Conservation (phyloP, 1,139 yeast species). For the Lodderomyces parapsilosis region DNA sequence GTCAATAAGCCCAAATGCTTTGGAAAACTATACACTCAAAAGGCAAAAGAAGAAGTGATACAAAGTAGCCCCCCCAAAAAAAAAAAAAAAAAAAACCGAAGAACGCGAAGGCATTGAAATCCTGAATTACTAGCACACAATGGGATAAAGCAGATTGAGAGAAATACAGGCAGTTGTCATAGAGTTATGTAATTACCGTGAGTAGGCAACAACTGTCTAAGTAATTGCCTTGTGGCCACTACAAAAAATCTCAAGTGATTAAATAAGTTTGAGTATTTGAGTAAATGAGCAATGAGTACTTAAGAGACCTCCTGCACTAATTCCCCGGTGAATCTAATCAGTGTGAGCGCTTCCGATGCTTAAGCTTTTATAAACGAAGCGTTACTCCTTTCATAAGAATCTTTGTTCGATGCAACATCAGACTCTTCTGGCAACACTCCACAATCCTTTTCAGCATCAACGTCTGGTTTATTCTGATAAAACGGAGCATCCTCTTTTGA, state of each 20-base stretch:
- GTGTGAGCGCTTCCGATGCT: background rate
- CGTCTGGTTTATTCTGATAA: slow-evolving; percentile 45
- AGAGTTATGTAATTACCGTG: too few relatives aligned
- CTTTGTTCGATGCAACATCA: slow-evolving; percentile 27
- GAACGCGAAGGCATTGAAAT: slow-evolving; percentile 1
- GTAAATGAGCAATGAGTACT: too few relatives aligned
- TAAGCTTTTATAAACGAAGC: slow-evolving; percentile 14
- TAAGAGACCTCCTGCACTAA: too few relatives aligned
- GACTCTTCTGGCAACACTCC: slow-evolving; percentile 37
- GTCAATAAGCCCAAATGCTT: background rate
- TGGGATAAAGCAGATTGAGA: too few relatives aligned
- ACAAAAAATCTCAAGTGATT: too few relatives aligned
- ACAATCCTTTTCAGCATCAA: slow-evolving; percentile 38
- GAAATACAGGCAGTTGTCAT: too few relatives aligned
- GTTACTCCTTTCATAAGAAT: slow-evolving; percentile 35
- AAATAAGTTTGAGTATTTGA: too few relatives aligned
- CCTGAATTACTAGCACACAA: background rate
- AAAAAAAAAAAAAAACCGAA: background rate
- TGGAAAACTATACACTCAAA: background rate
- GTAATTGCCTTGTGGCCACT: too few relatives aligned
- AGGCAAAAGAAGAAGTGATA: slow-evolving; percentile 3
- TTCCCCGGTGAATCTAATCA: too few relatives aligned
- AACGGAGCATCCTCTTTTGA: slow-evolving; percentile 45
- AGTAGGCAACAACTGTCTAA: too few relatives aligned
- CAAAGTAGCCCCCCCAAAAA: slow-evolving; percentile 7